phyloP scores from a whole-genome alignment of 768 basidiomycete species.

The Postia placenta region DNA sequence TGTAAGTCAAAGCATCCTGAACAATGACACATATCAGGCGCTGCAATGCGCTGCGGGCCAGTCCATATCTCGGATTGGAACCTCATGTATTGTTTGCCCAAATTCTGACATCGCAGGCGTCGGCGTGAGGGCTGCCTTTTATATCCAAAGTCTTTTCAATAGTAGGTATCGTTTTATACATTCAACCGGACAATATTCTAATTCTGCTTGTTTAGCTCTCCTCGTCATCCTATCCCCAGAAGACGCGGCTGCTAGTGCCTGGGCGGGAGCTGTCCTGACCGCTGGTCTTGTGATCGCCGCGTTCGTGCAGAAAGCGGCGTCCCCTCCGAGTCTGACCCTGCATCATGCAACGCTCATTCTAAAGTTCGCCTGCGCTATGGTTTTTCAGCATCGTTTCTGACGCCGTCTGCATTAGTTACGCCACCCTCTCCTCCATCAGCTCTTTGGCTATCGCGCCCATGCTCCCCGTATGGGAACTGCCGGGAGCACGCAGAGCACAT shows the following conservation, averaged over 20 bases:
- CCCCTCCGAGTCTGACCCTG: conserved; percentile 13
- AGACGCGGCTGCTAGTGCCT: conserved; percentile 21
- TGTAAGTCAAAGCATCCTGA: conserved; percentile 10
- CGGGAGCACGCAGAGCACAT: too few species aligned
- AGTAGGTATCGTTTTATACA: conserved; percentile 11
- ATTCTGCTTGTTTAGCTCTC: too few species aligned
- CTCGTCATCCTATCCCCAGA: conserved; percentile 19
- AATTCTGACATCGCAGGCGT: conserved; percentile 22
- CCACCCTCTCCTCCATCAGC: conserved; percentile 22
- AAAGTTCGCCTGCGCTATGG: conserved; percentile 13
- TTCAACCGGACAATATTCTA: too few species aligned
- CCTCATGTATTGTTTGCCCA: conserved; percentile 5
- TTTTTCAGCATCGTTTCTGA: neutral
- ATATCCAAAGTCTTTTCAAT: conserved; percentile 20
- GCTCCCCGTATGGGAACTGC: conserved; percentile 21
- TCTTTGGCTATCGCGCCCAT: conserved; percentile 21
- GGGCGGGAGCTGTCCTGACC: conserved; percentile 22
- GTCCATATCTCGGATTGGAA: too few species aligned
- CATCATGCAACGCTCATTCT: conserved; percentile 21
- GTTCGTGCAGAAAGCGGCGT: conserved; percentile 17
- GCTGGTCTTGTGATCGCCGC: conserved; percentile 21
- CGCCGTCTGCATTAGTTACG: conserved; percentile 4
- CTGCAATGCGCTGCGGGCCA: neutral
- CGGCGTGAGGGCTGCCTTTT: conserved; percentile 23
- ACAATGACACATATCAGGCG: neutral